A percentile compares a stretch with the other conserved stretches of the same genome.
These are phyloP conservation scores for Chamaecrista fasciculata DNA, from an alignment of 306 rosid genomes.

Conservation along the genomic window DNA sequence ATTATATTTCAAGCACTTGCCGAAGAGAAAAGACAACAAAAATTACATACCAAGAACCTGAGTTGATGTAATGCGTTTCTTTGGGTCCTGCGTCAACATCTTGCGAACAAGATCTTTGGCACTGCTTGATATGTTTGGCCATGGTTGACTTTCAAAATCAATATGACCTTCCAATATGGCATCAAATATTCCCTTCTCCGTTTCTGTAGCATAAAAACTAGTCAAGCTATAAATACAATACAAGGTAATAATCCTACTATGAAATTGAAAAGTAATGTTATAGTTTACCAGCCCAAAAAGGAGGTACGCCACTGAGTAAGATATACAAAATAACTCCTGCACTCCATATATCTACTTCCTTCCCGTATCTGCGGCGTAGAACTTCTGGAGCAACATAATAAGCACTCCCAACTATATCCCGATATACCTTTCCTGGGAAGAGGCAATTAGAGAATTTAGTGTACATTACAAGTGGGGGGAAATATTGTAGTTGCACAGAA, in stretches of 20 bases:
- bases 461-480: neutral
- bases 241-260: neutral
- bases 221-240: slow-evolving; percentile 7
- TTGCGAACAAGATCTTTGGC: slow-evolving; percentile 86
- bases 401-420: slow-evolving; percentile 89
- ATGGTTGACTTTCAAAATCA: slow-evolving; percentile 76
- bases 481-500: neutral
- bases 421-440: slow-evolving; percentile 72
- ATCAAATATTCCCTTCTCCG: slow-evolving; percentile 91
- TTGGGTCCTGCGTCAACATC: slow-evolving; percentile 88
- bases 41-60: slow-evolving; percentile 75
- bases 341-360: slow-evolving; percentile 88
- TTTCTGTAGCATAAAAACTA: slow-evolving; percentile 46
- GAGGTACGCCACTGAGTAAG: slow-evolving; percentile 92
- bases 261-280: slow-evolving; percentile 9
- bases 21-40: neutral
- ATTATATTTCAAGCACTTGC: slow-evolving; percentile 2
- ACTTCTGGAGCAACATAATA: slow-evolving; percentile 95
- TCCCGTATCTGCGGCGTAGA: slow-evolving; percentile 68
- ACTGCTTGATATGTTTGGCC: slow-evolving; percentile 74
- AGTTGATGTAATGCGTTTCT: slow-evolving; percentile 70
- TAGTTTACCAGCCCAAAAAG: slow-evolving; percentile 96
- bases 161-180: slow-evolving; percentile 75
- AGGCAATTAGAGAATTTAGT: slow-evolving; percentile 19
- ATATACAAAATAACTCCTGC: slow-evolving; percentile 84